A percentile compares a stretch with the other conserved stretches of the same genome.
Conservation (phyloP, 164 flowering plant genomes). For the Stephania yunnanensis region DNA sequence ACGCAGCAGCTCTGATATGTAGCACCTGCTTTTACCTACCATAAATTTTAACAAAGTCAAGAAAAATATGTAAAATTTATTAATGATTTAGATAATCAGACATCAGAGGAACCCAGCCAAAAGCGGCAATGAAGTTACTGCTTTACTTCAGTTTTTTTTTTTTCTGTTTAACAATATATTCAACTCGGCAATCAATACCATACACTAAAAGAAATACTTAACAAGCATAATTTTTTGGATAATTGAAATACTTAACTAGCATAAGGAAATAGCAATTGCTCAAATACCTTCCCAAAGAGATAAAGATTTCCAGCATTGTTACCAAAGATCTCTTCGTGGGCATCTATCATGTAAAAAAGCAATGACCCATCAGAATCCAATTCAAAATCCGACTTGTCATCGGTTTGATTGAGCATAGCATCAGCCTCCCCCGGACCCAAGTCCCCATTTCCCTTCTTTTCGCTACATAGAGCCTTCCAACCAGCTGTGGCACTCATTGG, state of each 20-base stretch:
- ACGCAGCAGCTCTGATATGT: conserved; percentile 83
- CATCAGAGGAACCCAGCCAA: neutral
- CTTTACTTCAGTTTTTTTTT: neutral
- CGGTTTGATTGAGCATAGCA: conserved; percentile 14
- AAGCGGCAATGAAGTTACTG: neutral
- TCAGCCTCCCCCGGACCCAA: conserved; percentile 16
- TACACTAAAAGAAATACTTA: neutral
- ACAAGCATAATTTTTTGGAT: neutral
- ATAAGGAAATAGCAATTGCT: neutral
- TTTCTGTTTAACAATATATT: too few species aligned
- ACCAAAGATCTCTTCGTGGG: conserved; percentile 75
- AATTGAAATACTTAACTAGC: neutral
- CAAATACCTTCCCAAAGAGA: conserved; percentile 90
- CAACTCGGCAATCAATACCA: neutral
- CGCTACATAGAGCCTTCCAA: conserved; percentile 51
- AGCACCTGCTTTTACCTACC: conserved; percentile 69
- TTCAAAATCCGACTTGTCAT: conserved; percentile 54
- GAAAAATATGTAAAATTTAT: neutral
- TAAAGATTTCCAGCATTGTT: conserved; percentile 69
- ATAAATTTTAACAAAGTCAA: neutral
- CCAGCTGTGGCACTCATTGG: conserved; percentile 60
- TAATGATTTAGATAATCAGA: neutral
- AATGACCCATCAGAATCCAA: conserved; percentile 71
- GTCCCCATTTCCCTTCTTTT: conserved; percentile 28
- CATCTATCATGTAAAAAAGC: conserved; percentile 86